Evolutionary conservation across 148 eudicot genomes (phyloP).

Genomic region (Nepenthes gracilis): DNA sequence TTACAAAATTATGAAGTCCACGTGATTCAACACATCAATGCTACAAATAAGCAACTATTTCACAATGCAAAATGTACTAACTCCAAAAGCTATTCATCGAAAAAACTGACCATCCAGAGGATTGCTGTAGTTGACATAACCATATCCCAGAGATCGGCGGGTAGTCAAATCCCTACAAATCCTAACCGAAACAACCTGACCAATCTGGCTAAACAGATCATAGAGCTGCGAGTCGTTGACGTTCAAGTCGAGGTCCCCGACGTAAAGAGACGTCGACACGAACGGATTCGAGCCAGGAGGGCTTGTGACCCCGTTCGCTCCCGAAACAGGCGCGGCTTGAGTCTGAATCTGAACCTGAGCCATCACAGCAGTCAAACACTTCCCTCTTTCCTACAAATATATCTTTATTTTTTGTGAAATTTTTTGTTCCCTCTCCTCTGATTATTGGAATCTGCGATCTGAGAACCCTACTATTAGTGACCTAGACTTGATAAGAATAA

Average conservation of each 20-base stretch:
- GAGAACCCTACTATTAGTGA: too few relatives aligned
- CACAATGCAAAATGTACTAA: too few relatives aligned
- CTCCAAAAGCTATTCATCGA: background rate
- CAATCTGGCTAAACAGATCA: conserved; percentile 77
- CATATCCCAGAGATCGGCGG: conserved; percentile 69
- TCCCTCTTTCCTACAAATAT: too few relatives aligned
- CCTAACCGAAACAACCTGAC: conserved; percentile 85
- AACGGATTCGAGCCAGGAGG: conserved; percentile 9
- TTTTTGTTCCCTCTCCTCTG: too few relatives aligned
- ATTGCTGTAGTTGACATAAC: conserved; percentile 63
- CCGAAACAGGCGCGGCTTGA: conserved; percentile 9
- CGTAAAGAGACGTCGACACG: conserved; percentile 62
- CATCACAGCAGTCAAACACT: conserved; percentile 8
- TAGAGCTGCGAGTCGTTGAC: conserved; percentile 84
- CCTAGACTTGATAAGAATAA: too few relatives aligned
- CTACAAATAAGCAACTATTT: too few relatives aligned
- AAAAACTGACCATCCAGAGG: conserved; percentile 54
- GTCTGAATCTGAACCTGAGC: conserved; percentile 47
- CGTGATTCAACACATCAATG: too few relatives aligned
- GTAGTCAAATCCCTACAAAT: conserved; percentile 71
- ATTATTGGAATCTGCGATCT: too few relatives aligned
- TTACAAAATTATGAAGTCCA: too few relatives aligned
- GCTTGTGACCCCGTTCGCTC: conserved; percentile 8
- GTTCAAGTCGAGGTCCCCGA: conserved; percentile 67
- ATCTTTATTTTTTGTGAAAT: too few relatives aligned